Evolutionary conservation across 345 rosid species (phyloP), one percentile per base, ranked within the genome.

Genomic region (Sisymbrium altissimum): DNA sequence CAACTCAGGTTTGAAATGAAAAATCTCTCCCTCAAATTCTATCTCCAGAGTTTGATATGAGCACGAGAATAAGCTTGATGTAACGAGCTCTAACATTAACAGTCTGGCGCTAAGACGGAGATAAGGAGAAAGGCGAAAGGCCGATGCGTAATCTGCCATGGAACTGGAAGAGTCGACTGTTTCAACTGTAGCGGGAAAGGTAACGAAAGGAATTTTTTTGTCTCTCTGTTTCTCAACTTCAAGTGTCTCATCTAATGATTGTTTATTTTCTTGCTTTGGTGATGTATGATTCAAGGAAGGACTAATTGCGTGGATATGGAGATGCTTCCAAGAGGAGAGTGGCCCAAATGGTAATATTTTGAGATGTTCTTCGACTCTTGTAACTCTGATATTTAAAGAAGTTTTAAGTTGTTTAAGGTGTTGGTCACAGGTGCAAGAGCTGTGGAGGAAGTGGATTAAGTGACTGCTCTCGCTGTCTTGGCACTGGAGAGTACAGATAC

Each of bases 371-470:
- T 3, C 1, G 9, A 36, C 0, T 11, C n/a, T 58, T 17, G 52
- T 25, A 18, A 29, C 2, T 48, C 1, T 30, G 27, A 18, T 23
- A 30, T 30, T 32, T n/a, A n/a, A n/a, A n/a, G n/a, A n/a, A n/a
- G n/a, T n/a, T n/a, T n/a, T n/a, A n/a, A n/a, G n/a, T n/a, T n/a
- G n/a, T n/a, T n/a, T n/a, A n/a, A n/a, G n/a, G n/a, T n/a, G n/a
- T n/a, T n/a, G 71, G 74, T 18, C 45, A 72, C 82, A 91, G 95
- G 92, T 91, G 97, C 77, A 72, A 61, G 54, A 61, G 83, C 35
- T 89, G 95, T 72, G 95, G 91, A n/a, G 97, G 95, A 8, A 89
- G 89, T 70, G 97, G 95, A 70, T 85, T 89, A 32, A n/a, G 73
- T 63, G 80, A 82, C 56, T 88, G 94, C 78, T 79, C 86, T 38